Base-by-base conservation (phyloP, 129 eudicot genomes). In the Glebionis coronaria region DNA sequence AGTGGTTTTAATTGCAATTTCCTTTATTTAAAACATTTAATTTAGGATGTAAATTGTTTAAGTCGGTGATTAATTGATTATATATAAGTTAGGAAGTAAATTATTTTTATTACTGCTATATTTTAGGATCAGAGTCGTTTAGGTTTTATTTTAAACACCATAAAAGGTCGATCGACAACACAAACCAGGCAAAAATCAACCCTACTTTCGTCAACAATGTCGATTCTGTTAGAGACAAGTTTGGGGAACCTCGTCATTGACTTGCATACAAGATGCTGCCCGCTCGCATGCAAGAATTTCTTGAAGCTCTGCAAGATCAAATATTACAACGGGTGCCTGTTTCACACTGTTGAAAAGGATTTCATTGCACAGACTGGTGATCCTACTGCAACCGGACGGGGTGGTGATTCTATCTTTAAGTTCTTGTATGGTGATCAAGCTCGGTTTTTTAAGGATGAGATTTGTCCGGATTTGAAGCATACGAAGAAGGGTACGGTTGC, bases 251-350 rank as follows among this genome's bases (percentile, higher is more conserved):
- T 94, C n/a, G 95, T 87, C 11, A 75, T 94, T 28, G 99, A 94
- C 80, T 79, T 94, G 66, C 83, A 82, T 56, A 69, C 95, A 9
- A 90, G 86, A 74, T 86, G 90, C 4, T 94, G 99, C 60, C 99
- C 99, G 16, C 74, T 94, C 40, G 89, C 97, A 53, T 80, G 86
- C 95, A 94, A 94, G 46, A 94, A 94, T 69, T 94, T 94, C 70
- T 76, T 94, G 38, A 94, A 94, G 69, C 93, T 94, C 29, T 94
- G 99, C 99, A 94, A 94, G 80, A 89, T 88, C 59, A 94, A 89
- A 68, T 89, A 94, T 72, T 94, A 94, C 67, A 89, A 94, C 79
- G 93, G 97, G 20, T 84, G 97, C 60, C 80, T 94, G 44, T 89
- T 92, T 81, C 97, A 94, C 90, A 84, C 87, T 0, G 85, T 89